Conservation (phyloP, 2,329 filamentous ascomycete genomes). For the Clarireedia hainanense region DNA sequence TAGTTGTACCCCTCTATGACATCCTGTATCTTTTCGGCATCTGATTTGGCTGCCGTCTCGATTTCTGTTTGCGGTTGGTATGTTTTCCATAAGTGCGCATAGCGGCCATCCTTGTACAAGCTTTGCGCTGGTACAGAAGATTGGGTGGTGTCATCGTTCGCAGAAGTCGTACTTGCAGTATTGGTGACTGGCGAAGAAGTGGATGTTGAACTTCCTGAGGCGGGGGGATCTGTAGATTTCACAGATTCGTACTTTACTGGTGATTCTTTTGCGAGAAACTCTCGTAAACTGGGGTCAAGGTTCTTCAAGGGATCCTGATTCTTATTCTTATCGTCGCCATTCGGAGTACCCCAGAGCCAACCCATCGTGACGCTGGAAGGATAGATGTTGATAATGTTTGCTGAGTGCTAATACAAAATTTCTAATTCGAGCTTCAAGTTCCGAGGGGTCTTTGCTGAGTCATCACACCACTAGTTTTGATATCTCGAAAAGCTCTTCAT, state of each 20-base stretch:
- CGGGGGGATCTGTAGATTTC: conserved; percentile 13
- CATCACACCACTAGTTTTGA: background rate
- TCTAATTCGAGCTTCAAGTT: background rate
- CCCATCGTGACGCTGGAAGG: conserved; percentile 21
- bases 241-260: conserved; percentile 39
- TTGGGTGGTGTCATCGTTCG: conserved; percentile 8
- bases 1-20: conserved; percentile 80
- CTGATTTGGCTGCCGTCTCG: conserved; percentile 60
- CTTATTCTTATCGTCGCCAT: conserved; percentile 18
- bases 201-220: conserved; percentile 5
- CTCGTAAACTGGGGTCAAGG: conserved; percentile 55
- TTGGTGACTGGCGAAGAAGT: conserved; percentile 4
- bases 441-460: background rate
- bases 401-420: background rate
- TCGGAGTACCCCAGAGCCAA: conserved; percentile 29
- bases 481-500: too few species aligned
- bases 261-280: conserved; percentile 59
- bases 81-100: conserved; percentile 86
- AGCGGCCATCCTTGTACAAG: conserved; percentile 61
- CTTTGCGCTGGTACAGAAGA: conserved; percentile 35
- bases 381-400: background rate
- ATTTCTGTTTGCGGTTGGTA: conserved; percentile 69
- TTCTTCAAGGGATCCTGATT: conserved; percentile 47
- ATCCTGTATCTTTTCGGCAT: conserved; percentile 72
- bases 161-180: conserved; percentile 7